These are phyloP conservation scores for Phaeosphaeria sp. DNA, from an alignment of 2,329 filamentous ascomycete species.

Conservation along the genomic window DNA sequence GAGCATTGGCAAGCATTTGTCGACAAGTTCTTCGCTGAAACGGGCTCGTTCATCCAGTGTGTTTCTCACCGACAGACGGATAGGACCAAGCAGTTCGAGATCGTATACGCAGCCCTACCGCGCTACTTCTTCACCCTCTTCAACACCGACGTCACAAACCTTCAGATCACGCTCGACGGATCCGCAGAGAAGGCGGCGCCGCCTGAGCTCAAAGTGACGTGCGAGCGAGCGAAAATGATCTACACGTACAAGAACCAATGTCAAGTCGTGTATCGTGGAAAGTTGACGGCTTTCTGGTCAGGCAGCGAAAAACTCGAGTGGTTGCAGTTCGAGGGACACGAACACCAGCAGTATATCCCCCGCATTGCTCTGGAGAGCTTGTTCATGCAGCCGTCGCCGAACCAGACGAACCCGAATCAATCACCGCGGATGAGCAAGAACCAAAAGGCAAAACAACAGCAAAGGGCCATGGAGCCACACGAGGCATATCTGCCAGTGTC, in stretches of 20 bases:
- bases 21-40: constrained; percentile 77
- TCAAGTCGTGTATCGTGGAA: constrained; percentile 80
- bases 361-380: constrained; percentile 63
- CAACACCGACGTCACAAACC: constrained; percentile 78
- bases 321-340: constrained; percentile 78
- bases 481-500: constrained; percentile 53
- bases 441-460: constrained; percentile 56
- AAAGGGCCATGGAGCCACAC: constrained; percentile 29
- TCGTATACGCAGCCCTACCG: constrained; percentile 79
- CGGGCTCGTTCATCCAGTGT: constrained; percentile 77
- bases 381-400: constrained; percentile 55
- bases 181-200: constrained; percentile 63
- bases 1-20: constrained; percentile 83
- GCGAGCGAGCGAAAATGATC: constrained; percentile 77
- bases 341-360: constrained; percentile 84
- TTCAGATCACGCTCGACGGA: constrained; percentile 84
- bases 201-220: constrained; percentile 76
- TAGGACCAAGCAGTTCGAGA: constrained; percentile 82
- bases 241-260: constrained; percentile 88
- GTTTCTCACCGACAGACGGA: constrained; percentile 63
- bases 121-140: constrained; percentile 92
- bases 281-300: constrained; percentile 80
- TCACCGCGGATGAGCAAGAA: constrained; percentile 64
- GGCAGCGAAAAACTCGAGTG: constrained; percentile 78
- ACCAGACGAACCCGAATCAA: constrained; percentile 58